Conservation (phyloP, 305 asterid species). For the Rubia peregrina region DNA sequence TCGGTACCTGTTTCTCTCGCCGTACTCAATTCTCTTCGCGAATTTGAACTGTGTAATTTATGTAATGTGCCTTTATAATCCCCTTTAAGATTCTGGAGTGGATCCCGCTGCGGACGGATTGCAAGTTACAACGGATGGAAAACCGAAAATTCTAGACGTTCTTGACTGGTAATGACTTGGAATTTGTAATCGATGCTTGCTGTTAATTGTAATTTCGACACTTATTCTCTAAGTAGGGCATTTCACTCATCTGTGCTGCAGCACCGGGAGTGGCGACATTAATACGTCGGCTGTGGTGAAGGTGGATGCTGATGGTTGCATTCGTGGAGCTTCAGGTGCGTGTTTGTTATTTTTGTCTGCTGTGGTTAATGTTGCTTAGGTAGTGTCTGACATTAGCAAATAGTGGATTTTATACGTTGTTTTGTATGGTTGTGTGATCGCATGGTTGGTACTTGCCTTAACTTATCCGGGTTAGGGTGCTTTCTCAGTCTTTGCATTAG, state of each 20-base stretch:
- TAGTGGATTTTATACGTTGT: not conserved
- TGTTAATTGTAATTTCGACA: not conserved
- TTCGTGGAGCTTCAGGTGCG: constrained; percentile 78
- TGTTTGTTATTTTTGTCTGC: constrained; percentile 5
- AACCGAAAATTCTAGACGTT: constrained; percentile 83
- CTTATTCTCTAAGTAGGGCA: not conserved
- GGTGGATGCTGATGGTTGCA: constrained; percentile 72
- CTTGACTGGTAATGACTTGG: constrained; percentile 63
- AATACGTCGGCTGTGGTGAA: constrained; percentile 83
- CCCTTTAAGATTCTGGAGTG: constrained; percentile 80
- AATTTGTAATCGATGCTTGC: not conserved
- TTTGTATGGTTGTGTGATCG: not conserved
- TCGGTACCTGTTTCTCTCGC: constrained; percentile 42
- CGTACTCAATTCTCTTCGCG: not conserved
- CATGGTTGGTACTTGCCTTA: not conserved
- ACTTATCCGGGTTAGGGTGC: not conserved
- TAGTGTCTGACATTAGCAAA: not conserved
- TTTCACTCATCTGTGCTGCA: constrained; percentile 22
- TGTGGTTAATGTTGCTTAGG: not conserved
- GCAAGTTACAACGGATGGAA: constrained; percentile 80
- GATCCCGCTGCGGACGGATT: constrained; percentile 96
- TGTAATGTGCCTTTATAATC: not conserved
- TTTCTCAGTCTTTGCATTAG: not conserved
- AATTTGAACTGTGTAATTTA: not conserved
- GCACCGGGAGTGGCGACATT: constrained; percentile 96